These are phyloP conservation scores for Centaurea solstitialis DNA, from an alignment of 129 eudicot genomes.

Conservation along the genomic window DNA sequence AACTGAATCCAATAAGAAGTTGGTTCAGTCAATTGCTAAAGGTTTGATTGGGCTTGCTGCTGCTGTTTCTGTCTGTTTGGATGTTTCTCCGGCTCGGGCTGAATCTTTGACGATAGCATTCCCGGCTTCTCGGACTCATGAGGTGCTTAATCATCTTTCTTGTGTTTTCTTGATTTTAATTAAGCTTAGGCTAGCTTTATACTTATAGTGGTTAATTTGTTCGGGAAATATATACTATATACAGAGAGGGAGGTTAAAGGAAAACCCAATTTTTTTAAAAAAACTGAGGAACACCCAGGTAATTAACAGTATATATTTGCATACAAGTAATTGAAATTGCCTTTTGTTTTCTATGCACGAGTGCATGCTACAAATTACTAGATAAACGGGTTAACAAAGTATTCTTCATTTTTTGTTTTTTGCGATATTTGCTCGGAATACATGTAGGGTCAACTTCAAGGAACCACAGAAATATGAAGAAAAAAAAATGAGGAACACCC, in stretches of 20 bases:
- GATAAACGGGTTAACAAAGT: too few relatives aligned
- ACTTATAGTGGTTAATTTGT: too few relatives aligned
- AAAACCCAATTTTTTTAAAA: too few relatives aligned
- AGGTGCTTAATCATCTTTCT: slow-evolving; percentile 43
- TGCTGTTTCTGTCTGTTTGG: slow-evolving; percentile 57
- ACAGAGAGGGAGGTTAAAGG: too few relatives aligned
- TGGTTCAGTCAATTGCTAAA: slow-evolving; percentile 46
- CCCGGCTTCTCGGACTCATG: slow-evolving; percentile 87
- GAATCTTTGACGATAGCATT: slow-evolving; percentile 88
- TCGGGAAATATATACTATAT: not conserved
- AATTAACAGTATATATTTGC: too few relatives aligned
- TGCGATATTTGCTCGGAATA: not conserved
- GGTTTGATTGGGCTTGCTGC: slow-evolving; percentile 78
- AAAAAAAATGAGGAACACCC: too few relatives aligned
- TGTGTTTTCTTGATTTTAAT: not conserved
- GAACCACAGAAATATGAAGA: too few relatives aligned
- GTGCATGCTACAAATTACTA: too few relatives aligned
- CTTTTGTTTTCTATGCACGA: not conserved
- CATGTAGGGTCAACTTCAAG: too few relatives aligned
- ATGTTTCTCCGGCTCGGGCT: slow-evolving; percentile 67
- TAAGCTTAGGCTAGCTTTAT: too few relatives aligned
- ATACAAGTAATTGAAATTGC: too few relatives aligned
- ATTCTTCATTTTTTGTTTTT: not conserved
- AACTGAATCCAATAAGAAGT: slow-evolving; percentile 27
- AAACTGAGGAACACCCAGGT: too few relatives aligned